Evolutionary conservation across 306 rosid species (phyloP), one percentile per base, ranked within the genome.

Genomic region (Sicyos baderoa): DNA sequence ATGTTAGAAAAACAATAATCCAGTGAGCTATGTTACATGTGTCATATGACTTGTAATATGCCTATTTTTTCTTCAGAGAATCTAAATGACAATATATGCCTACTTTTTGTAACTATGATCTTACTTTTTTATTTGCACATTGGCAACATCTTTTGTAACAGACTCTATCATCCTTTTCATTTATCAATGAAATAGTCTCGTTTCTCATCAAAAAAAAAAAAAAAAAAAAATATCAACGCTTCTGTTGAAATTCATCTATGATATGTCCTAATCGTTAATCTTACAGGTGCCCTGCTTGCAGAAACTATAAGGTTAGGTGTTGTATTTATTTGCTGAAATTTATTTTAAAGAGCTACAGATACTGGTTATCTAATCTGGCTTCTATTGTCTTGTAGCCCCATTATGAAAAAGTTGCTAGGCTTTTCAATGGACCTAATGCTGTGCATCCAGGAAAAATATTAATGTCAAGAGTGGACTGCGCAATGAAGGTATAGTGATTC

Each of bases 381-480:
- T 76, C 48, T 29, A 18, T 71, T 21, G 45, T 63, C 55, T 16
- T 76, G 82, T 87, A 93, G 99, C 94, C 96, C 44, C 96, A 93
- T 27, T 93, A 88, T 47, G 99, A 93, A 80, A 93, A 81, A 82
- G 97, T 93, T 32, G 99, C 99, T 1, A 88, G 89, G 89, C 89
- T 93, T 80, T 93, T 93, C 77, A 93, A 90, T 80, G 99, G 99
- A 75, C 91, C 94, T 10, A 83, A 82, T 74, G 97, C 97, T 55
- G 97, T 88, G 70, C 91, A 93, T 80, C 99, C 99, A 0, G 99
- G 99, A 77, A 83, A 85, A 27, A 27, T 93, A 66, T 66, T 93
- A 75, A 84, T 93, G 99, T 76, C 96, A 40, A 85, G 99, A 78
- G 96, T 93, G n/a, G 99, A 93, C 70, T 93, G 99, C 79, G 99